Conservation (phyloP, 768 basidiomycete genomes). For the Crepidotus variabilis region DNA sequence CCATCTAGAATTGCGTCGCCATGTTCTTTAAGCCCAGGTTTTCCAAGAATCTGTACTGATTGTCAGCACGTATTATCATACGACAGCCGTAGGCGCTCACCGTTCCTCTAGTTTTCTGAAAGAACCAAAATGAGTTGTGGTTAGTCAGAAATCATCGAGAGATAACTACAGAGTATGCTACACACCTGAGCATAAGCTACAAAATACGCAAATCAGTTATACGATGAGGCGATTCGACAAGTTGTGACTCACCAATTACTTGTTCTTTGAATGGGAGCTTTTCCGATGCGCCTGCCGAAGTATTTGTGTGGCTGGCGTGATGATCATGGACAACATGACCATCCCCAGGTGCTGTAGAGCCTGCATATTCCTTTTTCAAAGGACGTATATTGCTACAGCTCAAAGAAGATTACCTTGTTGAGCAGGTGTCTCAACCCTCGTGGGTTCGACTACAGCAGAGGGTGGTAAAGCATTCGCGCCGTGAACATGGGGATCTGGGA, state of each 20-base stretch:
- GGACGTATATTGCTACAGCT: too few relatives aligned
- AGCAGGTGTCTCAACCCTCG: constrained; percentile 21
- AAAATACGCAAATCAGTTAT: background rate
- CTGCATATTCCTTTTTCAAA: constrained; percentile 19
- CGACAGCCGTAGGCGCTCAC: constrained; percentile 19
- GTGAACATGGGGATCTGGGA: background rate
- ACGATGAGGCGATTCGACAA: background rate
- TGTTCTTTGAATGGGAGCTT: constrained; percentile 54
- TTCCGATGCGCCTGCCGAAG: constrained; percentile 14
- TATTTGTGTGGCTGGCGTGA: constrained; percentile 6
- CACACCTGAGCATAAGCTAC: constrained; percentile 6
- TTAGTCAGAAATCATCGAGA: background rate
- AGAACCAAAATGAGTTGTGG: too few relatives aligned
- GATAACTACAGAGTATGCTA: background rate
- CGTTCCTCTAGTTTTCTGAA: constrained; percentile 41
- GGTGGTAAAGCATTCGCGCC: constrained; percentile 8
- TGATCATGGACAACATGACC: constrained; percentile 25
- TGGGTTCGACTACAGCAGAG: constrained; percentile 22
- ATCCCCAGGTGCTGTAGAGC: constrained; percentile 30
- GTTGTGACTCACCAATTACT: constrained; percentile 43
- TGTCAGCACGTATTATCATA: background rate
- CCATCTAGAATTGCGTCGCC: constrained; percentile 53
- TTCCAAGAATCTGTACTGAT: constrained; percentile 27
- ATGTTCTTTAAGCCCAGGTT: constrained; percentile 46
- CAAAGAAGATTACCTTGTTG: constrained; percentile 33